phyloP scores from a whole-genome alignment of 2,329 filamentous ascomycete species.

The Calycina herbarum region DNA sequence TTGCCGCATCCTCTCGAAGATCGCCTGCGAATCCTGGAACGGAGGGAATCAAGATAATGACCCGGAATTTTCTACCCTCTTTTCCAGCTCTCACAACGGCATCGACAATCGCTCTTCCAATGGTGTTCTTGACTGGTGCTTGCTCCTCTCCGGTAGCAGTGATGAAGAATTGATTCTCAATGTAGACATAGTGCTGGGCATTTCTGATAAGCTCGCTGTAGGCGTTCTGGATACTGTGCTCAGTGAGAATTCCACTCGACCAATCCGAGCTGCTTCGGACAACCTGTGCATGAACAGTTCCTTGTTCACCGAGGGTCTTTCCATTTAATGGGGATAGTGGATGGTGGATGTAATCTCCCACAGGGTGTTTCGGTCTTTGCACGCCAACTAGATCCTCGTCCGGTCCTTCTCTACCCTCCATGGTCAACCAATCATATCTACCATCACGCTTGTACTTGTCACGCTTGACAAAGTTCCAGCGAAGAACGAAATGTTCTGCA shows the following conservation, averaged over 20 bases:
- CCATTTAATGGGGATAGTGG: conserved; percentile 68
- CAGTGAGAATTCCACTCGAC: conserved; percentile 85
- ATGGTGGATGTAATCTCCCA: conserved; percentile 83
- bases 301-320: conserved; percentile 63
- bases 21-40: conserved; percentile 95
- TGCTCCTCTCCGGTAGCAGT: conserved; percentile 91
- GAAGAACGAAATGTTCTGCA: conserved; percentile 88
- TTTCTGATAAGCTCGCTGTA: conserved; percentile 83
- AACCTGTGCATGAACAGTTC: conserved; percentile 78
- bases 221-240: conserved; percentile 85
- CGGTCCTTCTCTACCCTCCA: conserved; percentile 73
- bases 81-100: conserved; percentile 79
- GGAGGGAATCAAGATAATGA: conserved; percentile 87
- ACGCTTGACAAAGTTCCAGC: conserved; percentile 96
- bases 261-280: conserved; percentile 91
- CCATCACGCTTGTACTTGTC: conserved; percentile 95
- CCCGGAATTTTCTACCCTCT: conserved; percentile 81
- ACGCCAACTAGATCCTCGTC: conserved; percentile 87
- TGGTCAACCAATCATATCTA: conserved; percentile 78
- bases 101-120: conserved; percentile 88
- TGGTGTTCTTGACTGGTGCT: conserved; percentile 79
- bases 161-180: conserved; percentile 98
- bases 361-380: conserved; percentile 83
- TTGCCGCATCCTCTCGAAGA: conserved; percentile 76
- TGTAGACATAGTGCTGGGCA: conserved; percentile 91